Evolutionary conservation across 768 basidiomycete genomes (phyloP).

Genomic region (Pleurotus sapidus): DNA sequence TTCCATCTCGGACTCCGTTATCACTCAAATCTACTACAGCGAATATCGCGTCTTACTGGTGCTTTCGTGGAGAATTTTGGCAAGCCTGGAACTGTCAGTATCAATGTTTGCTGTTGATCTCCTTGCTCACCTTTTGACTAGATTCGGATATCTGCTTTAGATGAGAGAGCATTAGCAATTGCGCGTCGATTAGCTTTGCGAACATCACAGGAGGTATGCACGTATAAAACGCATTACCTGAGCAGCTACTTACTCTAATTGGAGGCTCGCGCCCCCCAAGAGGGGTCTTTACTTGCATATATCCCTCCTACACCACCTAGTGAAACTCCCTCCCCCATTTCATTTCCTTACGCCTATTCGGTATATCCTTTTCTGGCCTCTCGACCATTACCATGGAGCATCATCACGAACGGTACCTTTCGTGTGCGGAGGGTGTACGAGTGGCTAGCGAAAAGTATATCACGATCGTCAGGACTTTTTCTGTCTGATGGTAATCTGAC

Average conservation of each 20-base stretch:
- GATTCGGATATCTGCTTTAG: conserved; percentile 48
- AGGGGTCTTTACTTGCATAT: conserved; percentile 22
- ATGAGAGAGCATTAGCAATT: conserved; percentile 30
- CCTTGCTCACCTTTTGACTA: conserved; percentile 21
- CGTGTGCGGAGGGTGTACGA: conserved; percentile 62
- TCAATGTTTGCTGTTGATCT: background rate
- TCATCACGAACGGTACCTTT: conserved; percentile 42
- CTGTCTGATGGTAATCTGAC: conserved; percentile 29
- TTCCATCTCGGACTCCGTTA: conserved; percentile 45
- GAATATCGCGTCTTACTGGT: conserved; percentile 65
- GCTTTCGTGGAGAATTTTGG: conserved; percentile 58
- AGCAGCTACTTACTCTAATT: background rate
- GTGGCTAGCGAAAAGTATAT: conserved; percentile 40
- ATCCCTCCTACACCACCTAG: conserved; percentile 24
- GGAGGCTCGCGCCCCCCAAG: conserved; percentile 11
- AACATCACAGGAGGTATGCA: conserved; percentile 49
- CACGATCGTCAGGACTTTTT: conserved; percentile 34
- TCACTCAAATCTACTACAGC: conserved; percentile 47
- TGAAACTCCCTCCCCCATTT: conserved; percentile 19
- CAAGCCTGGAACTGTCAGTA: conserved; percentile 38
- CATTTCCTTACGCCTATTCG: conserved; percentile 46
- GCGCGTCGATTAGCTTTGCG: conserved; percentile 55
- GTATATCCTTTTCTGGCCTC: conserved; percentile 64
- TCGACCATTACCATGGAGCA: conserved; percentile 46
- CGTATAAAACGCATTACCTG: background rate